Evolutionary conservation across 2,329 filamentous ascomycete genomes (phyloP), one percentile per base, ranked within the genome.

Genomic region (Ophiostoma sp.): DNA sequence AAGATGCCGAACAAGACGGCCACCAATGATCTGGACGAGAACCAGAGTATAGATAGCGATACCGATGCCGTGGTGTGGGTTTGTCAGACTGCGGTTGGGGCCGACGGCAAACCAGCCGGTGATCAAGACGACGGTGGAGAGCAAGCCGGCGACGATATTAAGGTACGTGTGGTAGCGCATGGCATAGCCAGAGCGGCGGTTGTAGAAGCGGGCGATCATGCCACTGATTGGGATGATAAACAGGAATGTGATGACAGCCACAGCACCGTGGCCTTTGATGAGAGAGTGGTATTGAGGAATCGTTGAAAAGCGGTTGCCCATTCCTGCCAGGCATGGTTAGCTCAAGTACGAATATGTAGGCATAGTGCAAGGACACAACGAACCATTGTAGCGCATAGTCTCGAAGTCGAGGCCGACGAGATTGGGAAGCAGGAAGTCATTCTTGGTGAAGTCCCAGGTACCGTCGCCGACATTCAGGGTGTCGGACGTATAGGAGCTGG

Each of bases 331-430:
- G n/a, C 27, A 27, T 27, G 18, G 16, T 52, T 44, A 58, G 47
- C 45, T 16, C 49, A 6, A 16, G 38, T 27, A 44, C 42, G 42
- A 44, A 12, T 27, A 27, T 27, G 42, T 44, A 12, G 11, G 42
- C 42, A 44, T 6, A 44, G 42, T 8, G 11, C 42, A 2, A 44
- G 11, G 42, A n/a, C 18, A 42, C 6, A 47, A 6, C 81, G 73
- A 79, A 92, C 90, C 91, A 84, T 95, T 95, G 79, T 92, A 93
- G 76, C 84, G 87, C 87, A 91, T 93, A 5, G 91, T 93, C 65
- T 89, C 89, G 76, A 92, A 91, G 76, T 93, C 91, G 72, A 92
- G 78, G 8, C 90, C 90, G 74, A 88, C 82, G 63, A 95, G 80
- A 75, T 93, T 93, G 47, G 91, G 91, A 66, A 95, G 79, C 67